Percentiles rank a stretch among this genome's conserved stretches.
These are phyloP conservation scores for Candida sithepensis DNA, from an alignment of 805 yeast genomes.

Conservation along the genomic window DNA sequence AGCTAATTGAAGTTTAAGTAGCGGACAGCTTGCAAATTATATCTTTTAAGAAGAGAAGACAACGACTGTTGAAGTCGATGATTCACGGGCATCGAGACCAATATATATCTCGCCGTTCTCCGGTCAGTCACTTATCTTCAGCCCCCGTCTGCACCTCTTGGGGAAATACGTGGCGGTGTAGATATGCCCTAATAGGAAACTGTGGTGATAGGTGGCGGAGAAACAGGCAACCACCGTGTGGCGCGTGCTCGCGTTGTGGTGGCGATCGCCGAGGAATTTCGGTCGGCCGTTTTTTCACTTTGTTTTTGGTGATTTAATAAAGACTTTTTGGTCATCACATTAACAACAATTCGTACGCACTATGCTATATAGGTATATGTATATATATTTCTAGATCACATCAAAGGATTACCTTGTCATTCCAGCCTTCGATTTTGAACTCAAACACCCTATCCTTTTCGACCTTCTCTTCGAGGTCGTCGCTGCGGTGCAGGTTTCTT, in stretches of 20 bases:
- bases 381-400: background rate
- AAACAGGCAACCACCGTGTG: too few species aligned
- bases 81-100: background rate
- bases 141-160: background rate
- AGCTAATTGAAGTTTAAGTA: background rate
- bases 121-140: background rate
- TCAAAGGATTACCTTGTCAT: background rate
- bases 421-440: constrained; percentile 19
- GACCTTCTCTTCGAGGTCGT: constrained; percentile 28
- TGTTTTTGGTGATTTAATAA: too few species aligned
- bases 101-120: background rate
- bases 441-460: constrained; percentile 10
- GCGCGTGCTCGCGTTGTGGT: background rate
- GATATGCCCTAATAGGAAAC: background rate
- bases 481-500: constrained; percentile 51
- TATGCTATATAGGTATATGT: background rate
- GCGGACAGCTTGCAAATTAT: background rate
- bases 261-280: background rate
- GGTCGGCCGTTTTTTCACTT: background rate
- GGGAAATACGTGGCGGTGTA: background rate
- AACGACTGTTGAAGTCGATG: too few species aligned
- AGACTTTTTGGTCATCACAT: background rate
- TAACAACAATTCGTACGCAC: too few species aligned
- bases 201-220: background rate
- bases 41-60: too few species aligned